Evolutionary conservation across 2,329 filamentous ascomycete genomes (phyloP), one percentile per base, ranked within the genome.

Genomic region (Pseudocercospora pini-densiflorae): DNA sequence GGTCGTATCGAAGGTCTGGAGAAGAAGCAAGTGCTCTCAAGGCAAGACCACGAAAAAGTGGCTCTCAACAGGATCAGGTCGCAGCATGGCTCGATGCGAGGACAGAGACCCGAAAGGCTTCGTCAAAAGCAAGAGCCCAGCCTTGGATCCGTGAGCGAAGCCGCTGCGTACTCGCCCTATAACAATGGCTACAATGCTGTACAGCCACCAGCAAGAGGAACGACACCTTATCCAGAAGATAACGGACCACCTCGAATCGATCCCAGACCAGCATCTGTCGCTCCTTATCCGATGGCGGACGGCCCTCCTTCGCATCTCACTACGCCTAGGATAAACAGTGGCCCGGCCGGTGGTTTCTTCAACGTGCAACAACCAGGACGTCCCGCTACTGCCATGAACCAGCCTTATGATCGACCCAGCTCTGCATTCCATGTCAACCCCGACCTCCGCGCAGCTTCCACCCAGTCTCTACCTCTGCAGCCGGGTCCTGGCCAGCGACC

Each of bases 31-130:
- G 73, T 77, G 3, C 84, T 98, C 55, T 96, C 93, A 2, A 94
- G 94, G 81, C 87, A 90, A 72, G 95, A 98, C 75, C 95, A 99
- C 77, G 94, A 98, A 79, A 92, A 93, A 63, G 90, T 96, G 49
- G 94, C 95, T 0, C 88, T 99, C 70, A 90, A 88, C 59, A 88
- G 91, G 61, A 98, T 99, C 82, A 97, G 81, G 69, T 84, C 82
- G 1, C 79, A 81, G 67, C 82, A 86, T 69, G 84, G 83, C 14
- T 86, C 84, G 1, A 84, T 83, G 80, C 79, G 81, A 36, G 82
- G 82, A 6, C 78, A 80, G 59, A 77, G 82, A 58, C 83, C 83
- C 31, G 78, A 80, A 19, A 77, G 82, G 61, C 77, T 84, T 59
- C 77, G 78, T 62, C 71, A 74, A 31, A 70, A 74, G 75, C 70